phyloP scores from a whole-genome alignment of 768 basidiomycete genomes.

The Trametes sanguinea region DNA sequence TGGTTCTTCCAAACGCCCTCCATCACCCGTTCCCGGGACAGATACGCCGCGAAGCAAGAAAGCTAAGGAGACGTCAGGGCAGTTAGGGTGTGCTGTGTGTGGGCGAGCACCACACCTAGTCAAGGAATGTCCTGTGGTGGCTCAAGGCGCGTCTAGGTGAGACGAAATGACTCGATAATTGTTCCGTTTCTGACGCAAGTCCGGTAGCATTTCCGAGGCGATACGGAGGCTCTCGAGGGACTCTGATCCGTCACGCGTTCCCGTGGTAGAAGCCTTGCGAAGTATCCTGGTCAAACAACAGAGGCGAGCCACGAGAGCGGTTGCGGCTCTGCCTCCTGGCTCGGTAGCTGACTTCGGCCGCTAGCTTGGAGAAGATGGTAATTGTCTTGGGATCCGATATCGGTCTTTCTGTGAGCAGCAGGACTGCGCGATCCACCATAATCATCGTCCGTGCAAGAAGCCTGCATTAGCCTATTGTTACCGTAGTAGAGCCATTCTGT shows the following conservation, averaged over 20 bases:
- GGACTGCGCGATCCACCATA: slow-evolving; percentile 5
- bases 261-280: slow-evolving; percentile 40
- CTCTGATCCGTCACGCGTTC: slow-evolving; percentile 36
- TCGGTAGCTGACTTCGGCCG: slow-evolving; percentile 8
- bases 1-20: slow-evolving; percentile 35
- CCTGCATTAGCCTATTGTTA: too few species aligned
- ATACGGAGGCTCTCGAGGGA: slow-evolving; percentile 46
- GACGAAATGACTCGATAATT: neutral
- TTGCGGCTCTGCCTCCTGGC: neutral
- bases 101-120: slow-evolving; percentile 45
- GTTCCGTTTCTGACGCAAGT: neutral
- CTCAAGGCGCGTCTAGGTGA: slow-evolving; percentile 57
- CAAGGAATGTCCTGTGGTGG: slow-evolving; percentile 58
- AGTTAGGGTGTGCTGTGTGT: slow-evolving; percentile 52
- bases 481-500: neutral
- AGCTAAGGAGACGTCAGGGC: slow-evolving; percentile 30
- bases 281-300: slow-evolving; percentile 42
- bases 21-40: slow-evolving; percentile 22
- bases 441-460: too few species aligned
- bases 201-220: slow-evolving; percentile 34
- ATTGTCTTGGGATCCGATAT: too few species aligned
- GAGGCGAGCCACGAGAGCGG: slow-evolving; percentile 24
- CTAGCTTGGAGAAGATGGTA: neutral
- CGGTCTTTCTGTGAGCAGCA: neutral
- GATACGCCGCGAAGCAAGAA: slow-evolving; percentile 39